Conservation (phyloP, 805 yeast species). For the Nakazawaea ambrosiae region DNA sequence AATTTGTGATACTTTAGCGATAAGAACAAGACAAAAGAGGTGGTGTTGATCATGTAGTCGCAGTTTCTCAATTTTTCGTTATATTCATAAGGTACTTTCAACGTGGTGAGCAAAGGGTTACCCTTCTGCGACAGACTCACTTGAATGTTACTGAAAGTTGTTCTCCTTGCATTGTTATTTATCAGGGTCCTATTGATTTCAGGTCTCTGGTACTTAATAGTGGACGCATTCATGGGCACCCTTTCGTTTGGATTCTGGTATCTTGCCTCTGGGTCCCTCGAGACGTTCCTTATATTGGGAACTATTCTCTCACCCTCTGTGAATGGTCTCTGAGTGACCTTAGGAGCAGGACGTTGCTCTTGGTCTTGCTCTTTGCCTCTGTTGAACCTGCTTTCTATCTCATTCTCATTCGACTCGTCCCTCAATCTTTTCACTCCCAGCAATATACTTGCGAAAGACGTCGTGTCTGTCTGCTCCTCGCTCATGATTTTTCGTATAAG, state of each 20-base stretch:
- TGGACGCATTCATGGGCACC: background rate
- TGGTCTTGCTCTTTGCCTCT: conserved; percentile 4
- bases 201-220: conserved; percentile 7
- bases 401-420: conserved; percentile 26
- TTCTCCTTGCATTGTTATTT: conserved; percentile 10
- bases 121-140: conserved; percentile 66
- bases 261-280: background rate
- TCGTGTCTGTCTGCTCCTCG: conserved; percentile 32
- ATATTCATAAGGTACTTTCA: conserved; percentile 50
- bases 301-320: conserved; percentile 9
- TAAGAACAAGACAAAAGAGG: conserved; percentile 52
- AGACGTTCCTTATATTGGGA: background rate
- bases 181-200: background rate
- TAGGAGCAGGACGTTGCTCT: background rate
- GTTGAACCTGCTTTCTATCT: conserved; percentile 10
- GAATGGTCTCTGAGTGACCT: conserved; percentile 7
- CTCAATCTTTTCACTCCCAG: conserved; percentile 63
- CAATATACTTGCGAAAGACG: conserved; percentile 64
- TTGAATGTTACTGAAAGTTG: conserved; percentile 30
- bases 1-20: conserved; percentile 69
- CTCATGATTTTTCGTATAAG: background rate
- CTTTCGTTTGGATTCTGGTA: background rate
- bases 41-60: conserved; percentile 59
- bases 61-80: conserved; percentile 40
- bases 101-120: conserved; percentile 54